Percentiles rank a stretch among this genome's conserved stretches.
Evolutionary conservation across 225 moss, liverwort and hornwort genomes (phyloP).

Genomic region (Polytrichum formosum): DNA sequence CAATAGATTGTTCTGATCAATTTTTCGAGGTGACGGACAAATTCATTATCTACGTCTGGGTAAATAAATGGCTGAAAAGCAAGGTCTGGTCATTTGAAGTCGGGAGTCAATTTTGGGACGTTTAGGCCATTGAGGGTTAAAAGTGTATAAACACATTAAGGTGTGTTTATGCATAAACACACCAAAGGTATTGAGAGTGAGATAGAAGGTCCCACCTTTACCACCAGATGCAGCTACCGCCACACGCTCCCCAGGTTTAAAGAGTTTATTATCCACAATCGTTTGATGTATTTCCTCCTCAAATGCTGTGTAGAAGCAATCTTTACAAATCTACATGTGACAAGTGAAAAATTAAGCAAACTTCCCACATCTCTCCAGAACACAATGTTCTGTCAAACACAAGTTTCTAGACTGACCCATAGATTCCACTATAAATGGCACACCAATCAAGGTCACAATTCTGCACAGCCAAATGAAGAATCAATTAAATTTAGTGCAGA

Average conservation of each 20-base stretch:
- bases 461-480: neutral
- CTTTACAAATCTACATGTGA: slow-evolving; percentile 57
- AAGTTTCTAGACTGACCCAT: neutral
- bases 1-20: no score
- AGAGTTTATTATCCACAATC: slow-evolving; percentile 77
- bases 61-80: no score
- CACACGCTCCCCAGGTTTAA: slow-evolving; percentile 86
- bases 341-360: neutral
- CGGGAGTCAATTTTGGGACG: no score
- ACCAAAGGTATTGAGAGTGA: neutral
- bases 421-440: neutral
- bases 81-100: no score
- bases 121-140: no score
- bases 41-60: no score
- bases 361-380: neutral
- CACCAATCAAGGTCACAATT: neutral
- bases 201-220: slow-evolving; percentile 62
- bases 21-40: no score
- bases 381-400: no score
- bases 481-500: no score
- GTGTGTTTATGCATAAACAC: no score
- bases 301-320: slow-evolving; percentile 84
- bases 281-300: slow-evolving; percentile 95
- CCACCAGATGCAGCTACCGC: slow-evolving; percentile 98
- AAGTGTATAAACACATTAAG: no score